Base-by-base conservation (phyloP, 192 early-diverging fungal species). In the Obelidium mucronatum region DNA sequence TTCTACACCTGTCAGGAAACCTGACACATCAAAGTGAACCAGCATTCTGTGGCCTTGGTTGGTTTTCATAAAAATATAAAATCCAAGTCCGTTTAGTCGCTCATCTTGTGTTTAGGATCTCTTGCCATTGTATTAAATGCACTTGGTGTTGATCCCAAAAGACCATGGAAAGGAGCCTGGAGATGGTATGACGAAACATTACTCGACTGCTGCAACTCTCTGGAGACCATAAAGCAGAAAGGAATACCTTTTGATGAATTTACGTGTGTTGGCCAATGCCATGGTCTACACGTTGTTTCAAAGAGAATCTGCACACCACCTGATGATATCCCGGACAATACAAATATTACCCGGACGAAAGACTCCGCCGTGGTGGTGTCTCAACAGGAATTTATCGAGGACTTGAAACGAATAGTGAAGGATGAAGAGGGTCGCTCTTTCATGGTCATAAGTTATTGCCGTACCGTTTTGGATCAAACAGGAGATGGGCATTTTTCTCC, bases 401-500 rank as follows among this genome's bases (percentile, higher is more conserved):
- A 97, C 72, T 80, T 98, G 19, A 82, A 86, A 60, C 80, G 80
- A 28, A n/a, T n/a, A n/a, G 90, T 92, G 3, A 88, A 88, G 24
- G 83, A 90, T 56, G 94, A 95, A 55, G 69, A 69, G 6, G 17
- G 61, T 1, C n/a, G n/a, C n/a, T 79, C 85, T 40, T 93, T 92
- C 73, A 94, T 97, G 90, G 94, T 98, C 1, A 83, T 95, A 40
- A 95, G 94, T 1, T 98, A 95, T 73, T 92, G 91, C 0, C 84
- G 97, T 15, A 83, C 85, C 28, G 75, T 85, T 0, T 84, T 98
- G 33, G 85, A 86, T 4, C 95, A 97, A 80, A 98, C 95, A 1
- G 97, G 97, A 33, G 95, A 97, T 76, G 97, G 96, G 1, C 96
- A 98, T 73, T 98, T 96, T 62, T 91, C 83, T n/a, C 96, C 96